Evolutionary conservation across 495 filamentous ascomycete species (phyloP), one percentile per base, ranked within the genome.

Genomic region (Penicillium lagena): DNA sequence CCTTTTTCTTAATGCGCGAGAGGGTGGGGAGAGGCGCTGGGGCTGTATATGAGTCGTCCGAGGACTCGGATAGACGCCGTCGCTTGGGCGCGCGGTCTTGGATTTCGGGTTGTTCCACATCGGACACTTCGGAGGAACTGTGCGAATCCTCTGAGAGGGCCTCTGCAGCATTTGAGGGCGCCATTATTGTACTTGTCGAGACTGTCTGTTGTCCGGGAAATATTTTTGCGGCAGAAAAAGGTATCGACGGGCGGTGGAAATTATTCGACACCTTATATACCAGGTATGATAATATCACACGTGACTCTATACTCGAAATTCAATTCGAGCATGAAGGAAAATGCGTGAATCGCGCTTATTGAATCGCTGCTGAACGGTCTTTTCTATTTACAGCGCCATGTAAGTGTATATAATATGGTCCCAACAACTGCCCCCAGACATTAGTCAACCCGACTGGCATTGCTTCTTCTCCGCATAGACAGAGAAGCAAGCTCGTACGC

Each of bases 1-100:
- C 56, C 41, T 71, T 73, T 54, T 67, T 69, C 49, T 68, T 73
- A 35, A 73, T 72, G 43, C 70, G 67, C 27, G 70, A 71, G 44
- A 71, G 50, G 7, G 64, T 58, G 46, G 68, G 63, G 44, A 73
- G 60, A 39, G 68, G 70, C 42, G 63, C 58, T 34, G 66, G 64
- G 15, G 66, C 60, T 42, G 58, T 57, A 41, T 63, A 63, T 7
- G 58, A 63, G 44, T 71, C 70, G 47, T 56, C 47, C 8, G 66
- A 67, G 7, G 68, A 70, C 39, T 62, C 56, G 17, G 70, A 73
- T 42, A 71, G 58, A 41, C 70, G 68, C 46, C 70, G 62, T 17
- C 70, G 55, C 49, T 73, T 73, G 35, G 66, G 52, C 3, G 66
- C 52, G 41, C 63, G 63, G 33, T 54, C 57, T 39, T 68, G 55